phyloP scores from a whole-genome alignment of 2,329 filamentous ascomycete genomes.

The Hypoxylon sp. region DNA sequence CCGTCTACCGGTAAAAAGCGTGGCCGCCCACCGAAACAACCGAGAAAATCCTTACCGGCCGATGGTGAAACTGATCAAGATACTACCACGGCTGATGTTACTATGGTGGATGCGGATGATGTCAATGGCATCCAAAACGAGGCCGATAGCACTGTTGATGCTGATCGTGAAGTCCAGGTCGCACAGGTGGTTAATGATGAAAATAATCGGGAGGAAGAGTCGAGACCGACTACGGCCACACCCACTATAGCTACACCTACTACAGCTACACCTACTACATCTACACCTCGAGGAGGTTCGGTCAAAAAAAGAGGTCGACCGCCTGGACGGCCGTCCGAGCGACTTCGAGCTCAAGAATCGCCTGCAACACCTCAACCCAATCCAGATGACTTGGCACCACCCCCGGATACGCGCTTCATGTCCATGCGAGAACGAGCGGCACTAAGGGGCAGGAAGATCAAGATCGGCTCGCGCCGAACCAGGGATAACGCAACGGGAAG shows the following conservation, averaged over 20 bases:
- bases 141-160: constrained; percentile 38
- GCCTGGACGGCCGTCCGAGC: constrained; percentile 39
- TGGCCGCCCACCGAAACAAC: constrained; percentile 41
- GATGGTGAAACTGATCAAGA: constrained; percentile 40
- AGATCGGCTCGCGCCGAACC: constrained; percentile 51
- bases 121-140: constrained; percentile 32
- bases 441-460: constrained; percentile 61
- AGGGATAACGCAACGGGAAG: constrained; percentile 15
- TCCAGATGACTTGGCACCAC: constrained; percentile 21
- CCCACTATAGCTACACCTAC: constrained; percentile 13
- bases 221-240: constrained; percentile 11
- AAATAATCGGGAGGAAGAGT: constrained; percentile 14
- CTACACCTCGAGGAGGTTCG: constrained; percentile 19
- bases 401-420: constrained; percentile 51
- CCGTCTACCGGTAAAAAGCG: constrained; percentile 39
- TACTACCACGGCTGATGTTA: constrained; percentile 37
- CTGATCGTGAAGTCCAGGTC: constrained; percentile 50
- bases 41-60: constrained; percentile 44
- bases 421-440: constrained; percentile 68
- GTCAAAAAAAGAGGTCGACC: constrained; percentile 49
- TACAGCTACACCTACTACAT: constrained; percentile 8
- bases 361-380: constrained; percentile 21
- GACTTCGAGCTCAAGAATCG: constrained; percentile 18
- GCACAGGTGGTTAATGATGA: constrained; percentile 44
- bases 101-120: constrained; percentile 40